These are phyloP conservation scores for Athelia sp. DNA, from an alignment of 1,284 basidiomycete genomes.

Conservation along the genomic window DNA sequence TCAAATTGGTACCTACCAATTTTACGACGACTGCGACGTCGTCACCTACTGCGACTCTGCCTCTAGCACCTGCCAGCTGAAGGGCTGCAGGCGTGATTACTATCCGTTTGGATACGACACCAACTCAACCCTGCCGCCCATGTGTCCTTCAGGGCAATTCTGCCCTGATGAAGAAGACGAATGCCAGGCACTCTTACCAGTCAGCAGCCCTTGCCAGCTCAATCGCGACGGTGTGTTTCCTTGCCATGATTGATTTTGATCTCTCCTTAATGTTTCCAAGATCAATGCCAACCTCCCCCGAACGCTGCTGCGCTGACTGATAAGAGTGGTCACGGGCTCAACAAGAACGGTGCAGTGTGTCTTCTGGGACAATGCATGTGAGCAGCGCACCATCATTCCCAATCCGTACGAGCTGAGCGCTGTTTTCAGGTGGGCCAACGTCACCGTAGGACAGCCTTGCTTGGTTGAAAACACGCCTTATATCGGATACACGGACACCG, in stretches of 20 bases:
- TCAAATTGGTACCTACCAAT: constrained; percentile 69
- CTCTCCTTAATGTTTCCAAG: constrained; percentile 30
- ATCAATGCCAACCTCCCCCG: constrained; percentile 68
- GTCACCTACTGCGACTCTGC: constrained; percentile 59
- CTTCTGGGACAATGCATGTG: constrained; percentile 79
- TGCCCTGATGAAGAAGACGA: constrained; percentile 82
- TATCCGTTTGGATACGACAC: constrained; percentile 65
- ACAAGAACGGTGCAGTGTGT: constrained; percentile 79
- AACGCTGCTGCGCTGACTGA: constrained; percentile 63
- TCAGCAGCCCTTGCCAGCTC: constrained; percentile 74
- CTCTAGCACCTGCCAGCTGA: constrained; percentile 51
- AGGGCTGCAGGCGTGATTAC: constrained; percentile 72
- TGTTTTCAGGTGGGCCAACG: constrained; percentile 64
- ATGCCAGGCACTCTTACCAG: constrained; percentile 58
- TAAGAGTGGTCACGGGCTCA: constrained; percentile 51
- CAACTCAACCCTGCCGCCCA: constrained; percentile 44
- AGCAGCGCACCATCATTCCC: constrained; percentile 22
- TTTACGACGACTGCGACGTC: constrained; percentile 72
- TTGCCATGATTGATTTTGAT: background rate
- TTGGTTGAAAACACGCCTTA: constrained; percentile 75
- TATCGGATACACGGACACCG: constrained; percentile 53
- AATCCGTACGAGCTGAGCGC: background rate
- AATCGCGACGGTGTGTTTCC: constrained; percentile 73
- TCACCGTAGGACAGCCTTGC: constrained; percentile 60
- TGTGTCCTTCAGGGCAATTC: constrained; percentile 61